These are phyloP conservation scores for Turnera subulata DNA, from an alignment of 345 rosid genomes.

Conservation along the genomic window DNA sequence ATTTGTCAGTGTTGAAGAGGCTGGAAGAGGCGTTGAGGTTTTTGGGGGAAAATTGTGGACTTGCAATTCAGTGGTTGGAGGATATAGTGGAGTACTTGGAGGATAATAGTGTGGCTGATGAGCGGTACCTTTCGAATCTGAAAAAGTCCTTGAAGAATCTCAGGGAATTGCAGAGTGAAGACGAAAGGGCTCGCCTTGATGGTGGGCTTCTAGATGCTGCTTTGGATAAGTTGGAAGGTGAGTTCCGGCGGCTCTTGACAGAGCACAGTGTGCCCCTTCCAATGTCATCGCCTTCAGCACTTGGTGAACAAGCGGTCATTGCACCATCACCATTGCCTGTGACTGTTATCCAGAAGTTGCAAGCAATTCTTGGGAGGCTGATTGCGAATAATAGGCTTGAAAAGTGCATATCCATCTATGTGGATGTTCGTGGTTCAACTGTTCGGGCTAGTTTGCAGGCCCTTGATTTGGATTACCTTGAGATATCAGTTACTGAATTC, in stretches of 20 bases:
- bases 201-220: constrained; percentile 90
- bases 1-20: constrained; percentile 78
- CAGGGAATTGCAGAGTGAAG: constrained; percentile 49
- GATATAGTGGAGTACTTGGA: constrained; percentile 95
- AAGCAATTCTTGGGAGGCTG: constrained; percentile 85
- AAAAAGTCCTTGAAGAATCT: constrained; percentile 64
- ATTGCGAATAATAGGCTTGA: constrained; percentile 80
- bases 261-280: constrained; percentile 91
- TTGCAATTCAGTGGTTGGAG: constrained; percentile 98
- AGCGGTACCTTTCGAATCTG: constrained; percentile 56
- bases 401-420: constrained; percentile 73
- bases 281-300: constrained; percentile 61
- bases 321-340: constrained; percentile 93
- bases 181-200: constrained; percentile 45
- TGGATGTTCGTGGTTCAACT: constrained; percentile 80
- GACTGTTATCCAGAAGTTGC: constrained; percentile 77
- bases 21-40: constrained; percentile 91
- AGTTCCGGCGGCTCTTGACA: constrained; percentile 65
- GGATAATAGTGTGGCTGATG: constrained; percentile 79
- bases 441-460: constrained; percentile 92
- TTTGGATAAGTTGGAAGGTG: constrained; percentile 69
- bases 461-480: constrained; percentile 89
- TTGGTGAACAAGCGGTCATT: constrained; percentile 64
- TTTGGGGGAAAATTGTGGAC: constrained; percentile 84
- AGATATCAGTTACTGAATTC: constrained; percentile 80